Conservation (phyloP, 2,329 filamentous ascomycete genomes). For the Trichoderma aggressivum region DNA sequence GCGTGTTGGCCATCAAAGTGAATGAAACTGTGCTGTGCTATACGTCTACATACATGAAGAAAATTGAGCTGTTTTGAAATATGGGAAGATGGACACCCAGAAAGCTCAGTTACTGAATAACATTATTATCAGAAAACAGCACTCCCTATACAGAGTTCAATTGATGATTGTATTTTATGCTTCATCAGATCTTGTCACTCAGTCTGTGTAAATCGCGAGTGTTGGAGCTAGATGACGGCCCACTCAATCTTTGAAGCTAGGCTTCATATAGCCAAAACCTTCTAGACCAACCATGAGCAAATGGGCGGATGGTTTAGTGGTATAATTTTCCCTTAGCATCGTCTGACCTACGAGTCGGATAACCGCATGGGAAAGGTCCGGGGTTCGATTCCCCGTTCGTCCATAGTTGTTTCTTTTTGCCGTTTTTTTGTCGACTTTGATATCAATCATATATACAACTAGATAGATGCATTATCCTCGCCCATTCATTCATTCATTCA, state of each 20-base stretch:
- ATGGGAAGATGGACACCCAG: not conserved
- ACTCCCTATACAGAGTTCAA: not conserved
- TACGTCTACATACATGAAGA: not conserved
- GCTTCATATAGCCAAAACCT: not conserved
- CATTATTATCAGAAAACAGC: not conserved
- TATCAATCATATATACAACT: too few species aligned
- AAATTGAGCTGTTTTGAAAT: not conserved
- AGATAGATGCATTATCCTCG: not conserved
- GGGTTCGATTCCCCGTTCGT: conserved; percentile 22
- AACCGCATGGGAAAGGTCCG: conserved; percentile 20
- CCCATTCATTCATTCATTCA: not conserved
- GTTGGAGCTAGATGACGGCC: not conserved
- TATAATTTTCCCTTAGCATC: conserved; percentile 22
- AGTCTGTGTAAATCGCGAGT: not conserved
- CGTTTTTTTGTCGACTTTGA: not conserved
- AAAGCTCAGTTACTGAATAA: accelerated
- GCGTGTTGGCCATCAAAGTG: not conserved
- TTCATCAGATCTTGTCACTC: not conserved
- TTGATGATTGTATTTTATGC: not conserved
- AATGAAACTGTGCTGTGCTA: not conserved
- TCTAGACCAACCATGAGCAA: not conserved
- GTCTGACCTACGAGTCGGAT: not conserved
- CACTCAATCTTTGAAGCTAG: not conserved
- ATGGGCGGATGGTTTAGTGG: conserved; percentile 22
- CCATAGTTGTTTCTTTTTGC: conserved; percentile 8